These are phyloP conservation scores for Phytophthora idaei DNA, from an alignment of 352 stramenopile genomes.

Conservation along the genomic window DNA sequence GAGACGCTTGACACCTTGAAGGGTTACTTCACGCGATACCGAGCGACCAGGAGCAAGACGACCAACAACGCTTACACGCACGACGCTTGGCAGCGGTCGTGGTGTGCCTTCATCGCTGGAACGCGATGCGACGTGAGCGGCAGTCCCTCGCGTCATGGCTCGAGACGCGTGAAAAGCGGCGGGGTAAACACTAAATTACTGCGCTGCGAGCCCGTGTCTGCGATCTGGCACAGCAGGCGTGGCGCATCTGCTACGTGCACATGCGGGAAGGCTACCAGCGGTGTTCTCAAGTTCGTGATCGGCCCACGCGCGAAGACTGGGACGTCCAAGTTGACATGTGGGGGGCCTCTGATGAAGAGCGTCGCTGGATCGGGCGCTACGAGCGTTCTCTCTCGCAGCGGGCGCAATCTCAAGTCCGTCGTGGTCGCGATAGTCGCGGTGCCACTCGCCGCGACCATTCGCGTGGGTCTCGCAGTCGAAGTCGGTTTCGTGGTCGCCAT, in stretches of 20 bases:
- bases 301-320: neutral
- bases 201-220: conserved; percentile 1
- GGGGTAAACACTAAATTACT: neutral
- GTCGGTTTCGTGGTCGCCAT: neutral
- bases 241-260: neutral
- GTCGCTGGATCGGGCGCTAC: conserved; percentile 6
- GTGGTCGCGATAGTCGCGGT: neutral
- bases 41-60: conserved; percentile 1
- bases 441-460: neutral
- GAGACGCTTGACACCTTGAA: neutral
- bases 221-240: neutral
- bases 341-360: neutral
- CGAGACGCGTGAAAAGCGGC: conserved; percentile 4
- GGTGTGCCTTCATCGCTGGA: conserved; percentile 22
- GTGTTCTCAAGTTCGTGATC: neutral
- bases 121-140: neutral
- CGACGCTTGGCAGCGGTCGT: conserved; percentile 14
- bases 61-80: neutral
- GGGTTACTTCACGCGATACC: conserved; percentile 15
- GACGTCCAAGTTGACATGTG: neutral
- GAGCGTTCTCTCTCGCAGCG: neutral
- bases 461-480: neutral
- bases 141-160: conserved; percentile 6
- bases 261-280: neutral
- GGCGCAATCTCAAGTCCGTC: neutral